Conservation (phyloP, 331 rosid genomes). For the Spiraea crenata region DNA sequence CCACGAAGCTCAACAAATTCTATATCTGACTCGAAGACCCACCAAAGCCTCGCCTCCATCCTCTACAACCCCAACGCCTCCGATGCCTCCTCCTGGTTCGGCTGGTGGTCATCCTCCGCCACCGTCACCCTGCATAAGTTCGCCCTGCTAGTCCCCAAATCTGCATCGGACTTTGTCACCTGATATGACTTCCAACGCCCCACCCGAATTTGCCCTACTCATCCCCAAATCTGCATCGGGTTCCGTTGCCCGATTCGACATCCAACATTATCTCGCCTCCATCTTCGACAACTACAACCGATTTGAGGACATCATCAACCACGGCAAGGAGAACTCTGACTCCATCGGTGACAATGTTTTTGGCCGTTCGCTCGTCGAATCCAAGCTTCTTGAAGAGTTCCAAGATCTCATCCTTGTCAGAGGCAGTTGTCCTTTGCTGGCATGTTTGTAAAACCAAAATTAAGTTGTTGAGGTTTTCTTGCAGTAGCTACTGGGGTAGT, state of each 20-base stretch:
- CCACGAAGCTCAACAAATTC: slow-evolving; percentile 69
- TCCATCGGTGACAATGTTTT: slow-evolving; percentile 68
- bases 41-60: slow-evolving; percentile 88
- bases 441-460: slow-evolving; percentile 27
- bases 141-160: too few species aligned
- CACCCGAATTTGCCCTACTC: slow-evolving; percentile 70
- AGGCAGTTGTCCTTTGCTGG: slow-evolving; percentile 48
- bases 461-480: too few species aligned
- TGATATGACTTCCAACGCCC: too few species aligned
- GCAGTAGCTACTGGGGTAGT: too few species aligned
- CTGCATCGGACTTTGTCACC: too few species aligned
- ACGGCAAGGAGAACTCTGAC: slow-evolving; percentile 55
- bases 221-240: slow-evolving; percentile 62
- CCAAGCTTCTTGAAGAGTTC: slow-evolving; percentile 72
- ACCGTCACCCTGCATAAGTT: slow-evolving; percentile 28
- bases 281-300: slow-evolving; percentile 69
- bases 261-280: slow-evolving; percentile 51
- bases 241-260: slow-evolving; percentile 68
- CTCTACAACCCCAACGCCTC: slow-evolving; percentile 88
- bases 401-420: slow-evolving; percentile 64
- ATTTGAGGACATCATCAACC: slow-evolving; percentile 76
- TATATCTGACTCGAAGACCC: slow-evolving; percentile 51
- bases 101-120: slow-evolving; percentile 82
- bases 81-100: slow-evolving; percentile 67
- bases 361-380: slow-evolving; percentile 82